Evolutionary conservation across 2,329 filamentous ascomycete species (phyloP), one percentile per base, ranked within the genome.

Genomic region (Cladosporium sp.): DNA sequence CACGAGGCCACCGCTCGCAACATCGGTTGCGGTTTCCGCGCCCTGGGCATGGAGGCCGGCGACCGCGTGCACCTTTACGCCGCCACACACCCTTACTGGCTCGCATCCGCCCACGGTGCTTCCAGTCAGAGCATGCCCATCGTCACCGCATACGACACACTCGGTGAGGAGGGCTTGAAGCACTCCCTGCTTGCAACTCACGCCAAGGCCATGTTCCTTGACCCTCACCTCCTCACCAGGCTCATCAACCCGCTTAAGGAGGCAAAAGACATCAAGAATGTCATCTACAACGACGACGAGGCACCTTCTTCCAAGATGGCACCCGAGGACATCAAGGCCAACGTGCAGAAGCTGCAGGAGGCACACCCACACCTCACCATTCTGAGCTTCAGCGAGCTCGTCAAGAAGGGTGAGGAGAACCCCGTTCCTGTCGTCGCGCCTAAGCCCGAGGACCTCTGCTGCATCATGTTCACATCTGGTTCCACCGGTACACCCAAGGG

Each of bases 91-190:
- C 85, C 88, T 61, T 87, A 92, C 80, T 98, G 94, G 94, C 85
- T 97, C 70, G 87, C 89, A 64, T 87, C 91, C 73, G 91, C 93
- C 30, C 76, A 78, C 55, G 77, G 82, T 83, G 90, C 87, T 65
- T 80, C 88, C 24, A 93, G 93, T 18, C 94, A 98, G 80, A 93
- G 92, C 54, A 88, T 97, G 77, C 88, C 92, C 67, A 93, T 97
- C 71, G 94, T 97, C 60, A 98, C 94, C 55, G 93, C 93, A 60
- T 97, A 97, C 80, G 93, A 97, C 78, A 96, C 93, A 34, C 89
- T 97, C 54, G 93, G 93, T 64, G 87, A 92, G 74, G 88, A 89
- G 68, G 93, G 93, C 57, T 86, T 97, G 69, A 88, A 90, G 81
- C 93, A 96, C 82, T 96, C 93, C 3, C 86, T 97, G 70, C 84